Evolutionary conservation across 2,329 filamentous ascomycete genomes (phyloP).

Genomic region (Fusarium sp.): DNA sequence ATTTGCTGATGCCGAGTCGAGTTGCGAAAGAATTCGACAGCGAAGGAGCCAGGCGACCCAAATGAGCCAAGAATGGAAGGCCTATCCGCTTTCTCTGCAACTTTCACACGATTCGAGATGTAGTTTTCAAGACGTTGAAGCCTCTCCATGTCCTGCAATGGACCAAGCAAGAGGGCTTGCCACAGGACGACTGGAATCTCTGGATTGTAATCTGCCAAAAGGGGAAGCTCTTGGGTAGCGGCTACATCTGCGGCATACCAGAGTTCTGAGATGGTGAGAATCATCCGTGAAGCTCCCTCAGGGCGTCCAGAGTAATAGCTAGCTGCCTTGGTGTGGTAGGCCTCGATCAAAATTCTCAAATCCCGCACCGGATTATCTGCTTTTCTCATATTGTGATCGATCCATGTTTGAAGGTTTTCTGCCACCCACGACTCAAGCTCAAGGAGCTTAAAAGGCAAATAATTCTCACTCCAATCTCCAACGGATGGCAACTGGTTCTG

Average conservation of each 20-base stretch:
- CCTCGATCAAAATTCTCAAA: too few species aligned
- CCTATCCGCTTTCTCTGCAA: background rate
- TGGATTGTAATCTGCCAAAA: slow-evolving; percentile 61
- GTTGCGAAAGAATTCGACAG: slow-evolving; percentile 20
- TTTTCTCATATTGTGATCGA: too few species aligned
- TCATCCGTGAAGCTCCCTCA: slow-evolving; percentile 63
- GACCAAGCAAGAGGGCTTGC: slow-evolving; percentile 60
- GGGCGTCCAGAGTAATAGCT: slow-evolving; percentile 49
- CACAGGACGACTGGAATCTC: slow-evolving; percentile 56
- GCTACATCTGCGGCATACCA: slow-evolving; percentile 69
- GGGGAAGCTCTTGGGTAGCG: slow-evolving; percentile 49
- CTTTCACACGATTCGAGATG: background rate
- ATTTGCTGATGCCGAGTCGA: slow-evolving; percentile 52
- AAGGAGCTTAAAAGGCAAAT: too few species aligned
- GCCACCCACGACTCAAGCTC: too few species aligned
- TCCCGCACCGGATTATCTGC: too few species aligned
- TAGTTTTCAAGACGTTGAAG: slow-evolving; percentile 61
- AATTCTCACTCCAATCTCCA: too few species aligned
- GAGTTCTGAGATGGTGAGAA: slow-evolving; percentile 67
- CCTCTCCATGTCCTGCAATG: slow-evolving; percentile 57
- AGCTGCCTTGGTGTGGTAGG: too few species aligned
- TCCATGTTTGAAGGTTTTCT: too few species aligned
- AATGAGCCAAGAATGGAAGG: slow-evolving; percentile 34
- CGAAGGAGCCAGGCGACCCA: slow-evolving; percentile 29
- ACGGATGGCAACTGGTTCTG: too few species aligned